phyloP scores from a whole-genome alignment of 2,329 filamentous ascomycete genomes.

The Xylaria sp. region DNA sequence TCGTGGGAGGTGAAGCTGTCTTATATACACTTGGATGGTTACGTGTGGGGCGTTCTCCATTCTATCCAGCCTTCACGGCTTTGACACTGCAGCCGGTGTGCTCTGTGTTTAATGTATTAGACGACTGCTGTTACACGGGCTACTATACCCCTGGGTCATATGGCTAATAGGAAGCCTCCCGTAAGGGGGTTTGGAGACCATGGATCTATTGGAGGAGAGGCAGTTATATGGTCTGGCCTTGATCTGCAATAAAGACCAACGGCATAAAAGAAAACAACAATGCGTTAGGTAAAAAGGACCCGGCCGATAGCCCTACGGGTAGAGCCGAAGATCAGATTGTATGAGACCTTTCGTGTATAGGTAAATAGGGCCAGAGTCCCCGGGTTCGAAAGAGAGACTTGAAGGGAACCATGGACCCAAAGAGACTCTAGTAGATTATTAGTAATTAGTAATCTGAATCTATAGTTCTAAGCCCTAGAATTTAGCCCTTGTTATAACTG shows the following conservation, averaged over 20 bases:
- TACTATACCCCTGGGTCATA: neutral
- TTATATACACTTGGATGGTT: no score
- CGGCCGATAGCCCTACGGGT: neutral
- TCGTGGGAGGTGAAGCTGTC: slow-evolving; percentile 11
- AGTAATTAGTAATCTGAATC: neutral
- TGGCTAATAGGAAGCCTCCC: neutral
- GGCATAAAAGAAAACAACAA: neutral
- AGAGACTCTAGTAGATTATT: neutral
- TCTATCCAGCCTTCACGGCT: neutral
- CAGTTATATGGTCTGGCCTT: neutral
- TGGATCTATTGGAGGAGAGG: neutral
- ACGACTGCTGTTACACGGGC: neutral
- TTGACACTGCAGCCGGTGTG: neutral
- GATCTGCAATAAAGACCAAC: neutral
- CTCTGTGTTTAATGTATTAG: neutral
- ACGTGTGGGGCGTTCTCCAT: no score
- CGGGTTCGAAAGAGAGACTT: neutral
- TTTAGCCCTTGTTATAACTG: neutral
- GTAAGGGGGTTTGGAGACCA: neutral
- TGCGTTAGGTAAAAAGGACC: neutral
- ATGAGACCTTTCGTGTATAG: neutral
- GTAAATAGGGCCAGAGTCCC: neutral
- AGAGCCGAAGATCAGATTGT: neutral
- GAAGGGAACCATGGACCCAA: neutral
- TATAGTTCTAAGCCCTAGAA: neutral